Evolutionary conservation across 306 rosid genomes (phyloP).

Genomic region (Cicer judaicum): DNA sequence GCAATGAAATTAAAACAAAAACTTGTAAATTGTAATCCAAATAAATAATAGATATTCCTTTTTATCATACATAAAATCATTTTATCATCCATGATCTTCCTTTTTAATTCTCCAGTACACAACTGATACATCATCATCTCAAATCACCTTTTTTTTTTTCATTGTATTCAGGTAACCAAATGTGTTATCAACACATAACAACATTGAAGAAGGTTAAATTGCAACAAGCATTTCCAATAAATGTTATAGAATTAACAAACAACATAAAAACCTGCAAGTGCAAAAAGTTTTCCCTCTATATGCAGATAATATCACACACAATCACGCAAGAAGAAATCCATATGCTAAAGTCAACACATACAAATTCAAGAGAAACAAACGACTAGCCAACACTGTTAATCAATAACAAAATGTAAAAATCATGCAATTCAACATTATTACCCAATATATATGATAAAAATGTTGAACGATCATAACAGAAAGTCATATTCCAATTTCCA

Average conservation of each 20-base stretch:
- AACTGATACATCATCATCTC: neutral
- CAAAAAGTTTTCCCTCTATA: neutral
- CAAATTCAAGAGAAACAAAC: neutral
- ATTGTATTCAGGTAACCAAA: neutral
- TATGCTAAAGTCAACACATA: neutral
- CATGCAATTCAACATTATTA: neutral
- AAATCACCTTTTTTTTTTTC: neutral
- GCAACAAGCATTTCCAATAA: neutral
- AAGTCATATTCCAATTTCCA: too few species aligned
- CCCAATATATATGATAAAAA: neutral
- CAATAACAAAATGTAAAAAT: neutral
- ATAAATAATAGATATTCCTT: neutral
- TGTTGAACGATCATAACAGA: too few species aligned
- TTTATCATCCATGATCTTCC: neutral
- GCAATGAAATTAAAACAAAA: neutral
- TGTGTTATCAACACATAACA: too few species aligned
- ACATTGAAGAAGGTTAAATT: slow-evolving; percentile 13
- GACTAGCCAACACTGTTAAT: slow-evolving; percentile 1
- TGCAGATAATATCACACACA: slow-evolving; percentile 5
- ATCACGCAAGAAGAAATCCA: neutral
- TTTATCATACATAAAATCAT: neutral
- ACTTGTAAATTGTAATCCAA: neutral
- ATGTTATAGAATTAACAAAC: neutral
- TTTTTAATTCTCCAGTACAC: neutral
- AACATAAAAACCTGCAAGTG: neutral